Percentiles rank a stretch among this genome's conserved stretches.
phyloP scores from a whole-genome alignment of 768 basidiomycete genomes.

The Cystoderma amianthinum region DNA sequence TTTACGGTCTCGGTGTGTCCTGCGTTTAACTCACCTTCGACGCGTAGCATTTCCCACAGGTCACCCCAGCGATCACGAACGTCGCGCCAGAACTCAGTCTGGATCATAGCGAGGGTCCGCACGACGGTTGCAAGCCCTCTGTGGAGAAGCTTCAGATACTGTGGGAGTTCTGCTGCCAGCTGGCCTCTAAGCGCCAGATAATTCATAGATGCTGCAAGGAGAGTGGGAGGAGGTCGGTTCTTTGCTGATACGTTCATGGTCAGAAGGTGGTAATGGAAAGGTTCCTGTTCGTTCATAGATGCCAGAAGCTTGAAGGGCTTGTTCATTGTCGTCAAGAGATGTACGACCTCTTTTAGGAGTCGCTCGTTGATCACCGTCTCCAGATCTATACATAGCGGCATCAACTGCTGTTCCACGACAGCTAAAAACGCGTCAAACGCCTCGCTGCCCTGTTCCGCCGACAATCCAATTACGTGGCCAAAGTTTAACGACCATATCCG shows the following conservation, averaged over 20 bases:
- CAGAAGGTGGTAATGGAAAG: constrained; percentile 63
- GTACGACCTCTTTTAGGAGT: constrained; percentile 51
- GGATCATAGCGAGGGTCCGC: constrained; percentile 44
- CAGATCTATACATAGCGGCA: constrained; percentile 44
- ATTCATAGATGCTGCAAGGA: constrained; percentile 68
- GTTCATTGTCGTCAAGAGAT: constrained; percentile 50
- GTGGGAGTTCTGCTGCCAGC: constrained; percentile 64
- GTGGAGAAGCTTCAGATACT: constrained; percentile 51
- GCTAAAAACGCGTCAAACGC: constrained; percentile 67
- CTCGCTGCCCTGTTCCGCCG: constrained; percentile 38
- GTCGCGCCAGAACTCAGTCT: constrained; percentile 52
- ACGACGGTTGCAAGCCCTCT: constrained; percentile 51
- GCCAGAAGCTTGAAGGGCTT: constrained; percentile 61
- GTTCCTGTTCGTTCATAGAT: constrained; percentile 69
- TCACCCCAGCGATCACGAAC: constrained; percentile 64
- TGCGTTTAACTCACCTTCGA: constrained; percentile 64
- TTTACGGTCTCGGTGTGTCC: constrained; percentile 62
- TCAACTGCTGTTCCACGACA: constrained; percentile 47
- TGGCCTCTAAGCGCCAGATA: constrained; percentile 75
- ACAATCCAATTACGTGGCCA: constrained; percentile 59
- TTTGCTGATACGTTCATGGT: constrained; percentile 56
- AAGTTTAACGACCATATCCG: constrained; percentile 61
- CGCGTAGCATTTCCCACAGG: constrained; percentile 80
- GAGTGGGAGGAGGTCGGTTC: constrained; percentile 57
- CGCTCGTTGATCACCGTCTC: constrained; percentile 45